These are phyloP conservation scores for Colletotrichum sp. DNA, from an alignment of 2,329 filamentous ascomycete species.

Conservation along the genomic window DNA sequence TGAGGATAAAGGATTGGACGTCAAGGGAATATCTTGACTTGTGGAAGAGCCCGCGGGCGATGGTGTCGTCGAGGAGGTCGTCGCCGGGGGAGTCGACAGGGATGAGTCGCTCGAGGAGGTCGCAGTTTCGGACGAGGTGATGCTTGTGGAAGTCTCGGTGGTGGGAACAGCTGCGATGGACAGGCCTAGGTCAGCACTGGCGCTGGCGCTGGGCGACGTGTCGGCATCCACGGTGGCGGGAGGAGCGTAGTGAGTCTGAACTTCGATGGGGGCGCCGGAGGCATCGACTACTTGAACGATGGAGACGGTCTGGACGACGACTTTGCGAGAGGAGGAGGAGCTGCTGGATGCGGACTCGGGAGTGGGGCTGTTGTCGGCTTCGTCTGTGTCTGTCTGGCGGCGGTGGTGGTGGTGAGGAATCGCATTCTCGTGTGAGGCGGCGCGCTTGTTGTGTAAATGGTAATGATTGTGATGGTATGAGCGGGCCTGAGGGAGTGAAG, in stretches of 20 bases:
- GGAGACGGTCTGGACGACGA: slow-evolving; percentile 61
- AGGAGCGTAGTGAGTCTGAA: slow-evolving; percentile 46
- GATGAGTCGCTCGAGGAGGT: neutral
- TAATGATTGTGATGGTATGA: slow-evolving; percentile 35
- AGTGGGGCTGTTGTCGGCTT: slow-evolving; percentile 24
- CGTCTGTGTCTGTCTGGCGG: slow-evolving; percentile 29
- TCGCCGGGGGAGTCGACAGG: slow-evolving; percentile 19
- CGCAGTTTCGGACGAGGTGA: neutral
- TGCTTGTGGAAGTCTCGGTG: neutral
- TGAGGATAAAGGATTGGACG: slow-evolving; percentile 34
- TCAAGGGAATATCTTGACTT: slow-evolving; percentile 26
- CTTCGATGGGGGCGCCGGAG: slow-evolving; percentile 47
- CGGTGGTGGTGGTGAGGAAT: slow-evolving; percentile 27
- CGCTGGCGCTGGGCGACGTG: slow-evolving; percentile 9
- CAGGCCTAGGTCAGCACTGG: slow-evolving; percentile 5
- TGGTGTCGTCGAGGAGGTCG: slow-evolving; percentile 25
- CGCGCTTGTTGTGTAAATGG: slow-evolving; percentile 30
- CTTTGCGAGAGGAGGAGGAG: slow-evolving; percentile 27
- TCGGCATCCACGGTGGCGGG: slow-evolving; percentile 41
- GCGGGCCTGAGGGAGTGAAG: slow-evolving; percentile 56
- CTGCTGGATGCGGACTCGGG: slow-evolving; percentile 15
- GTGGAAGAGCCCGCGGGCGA: slow-evolving; percentile 26
- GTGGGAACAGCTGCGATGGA: neutral
- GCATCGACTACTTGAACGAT: slow-evolving; percentile 58
- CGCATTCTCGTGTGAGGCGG: slow-evolving; percentile 27